These are phyloP conservation scores for Penicillium argentinense DNA, from an alignment of 495 filamentous ascomycete genomes.

Conservation along the genomic window DNA sequence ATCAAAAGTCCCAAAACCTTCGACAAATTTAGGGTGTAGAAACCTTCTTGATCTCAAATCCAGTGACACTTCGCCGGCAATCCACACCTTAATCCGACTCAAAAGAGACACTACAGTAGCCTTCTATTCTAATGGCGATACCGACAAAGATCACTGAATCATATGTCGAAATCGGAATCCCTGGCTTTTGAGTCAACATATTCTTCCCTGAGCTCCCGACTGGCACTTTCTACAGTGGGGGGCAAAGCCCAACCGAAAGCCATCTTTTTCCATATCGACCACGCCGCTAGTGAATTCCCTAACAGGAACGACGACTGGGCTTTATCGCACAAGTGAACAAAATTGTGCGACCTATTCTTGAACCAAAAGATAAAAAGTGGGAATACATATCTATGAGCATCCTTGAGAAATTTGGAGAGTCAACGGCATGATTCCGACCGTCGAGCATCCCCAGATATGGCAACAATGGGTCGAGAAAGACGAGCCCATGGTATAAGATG, in stretches of 20 bases:
- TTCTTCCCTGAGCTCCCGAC: neutral
- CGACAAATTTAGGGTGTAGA: no score
- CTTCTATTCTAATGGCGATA: no score
- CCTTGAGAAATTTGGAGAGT: neutral
- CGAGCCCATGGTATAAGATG: neutral
- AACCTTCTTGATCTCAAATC: no score
- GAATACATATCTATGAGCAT: neutral
- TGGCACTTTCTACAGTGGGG: neutral
- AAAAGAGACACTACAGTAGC: no score
- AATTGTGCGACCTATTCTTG: neutral
- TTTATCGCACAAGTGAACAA: neutral
- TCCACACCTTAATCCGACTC: no score
- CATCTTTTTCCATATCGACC: neutral
- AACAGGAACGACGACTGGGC: neutral
- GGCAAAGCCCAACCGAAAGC: neutral
- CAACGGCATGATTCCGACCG: neutral
- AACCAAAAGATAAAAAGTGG: neutral
- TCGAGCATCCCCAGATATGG: neutral
- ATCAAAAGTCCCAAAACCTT: no score
- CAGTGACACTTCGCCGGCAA: no score
- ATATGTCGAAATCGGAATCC: neutral
- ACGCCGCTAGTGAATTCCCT: neutral
- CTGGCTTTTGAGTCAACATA: neutral
- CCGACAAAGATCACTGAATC: neutral
- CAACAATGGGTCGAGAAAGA: neutral